phyloP scores from a whole-genome alignment of 2,329 filamentous ascomycete genomes.

The Cercospora sp. region DNA sequence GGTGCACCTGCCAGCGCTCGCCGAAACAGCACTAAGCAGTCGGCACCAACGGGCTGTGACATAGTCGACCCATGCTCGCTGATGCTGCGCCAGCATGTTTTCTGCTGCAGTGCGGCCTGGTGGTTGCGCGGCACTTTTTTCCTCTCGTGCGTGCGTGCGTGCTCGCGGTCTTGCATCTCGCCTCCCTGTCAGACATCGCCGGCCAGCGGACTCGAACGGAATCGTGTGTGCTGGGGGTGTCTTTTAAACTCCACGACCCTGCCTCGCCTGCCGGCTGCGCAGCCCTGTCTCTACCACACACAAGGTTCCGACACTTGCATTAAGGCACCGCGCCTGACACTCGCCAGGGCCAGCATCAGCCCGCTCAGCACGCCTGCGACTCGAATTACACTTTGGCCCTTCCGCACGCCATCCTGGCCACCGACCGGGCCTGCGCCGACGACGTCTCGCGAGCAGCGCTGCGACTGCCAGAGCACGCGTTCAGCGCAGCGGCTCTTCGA shows the following conservation, averaged over 20 bases:
- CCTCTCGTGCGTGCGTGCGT: neutral
- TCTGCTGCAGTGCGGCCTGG: slow-evolving; percentile 2
- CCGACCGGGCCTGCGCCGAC: neutral
- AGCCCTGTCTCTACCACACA: slow-evolving; percentile 16
- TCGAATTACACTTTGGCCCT: slow-evolving; percentile 10
- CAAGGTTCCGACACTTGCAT: slow-evolving; percentile 13
- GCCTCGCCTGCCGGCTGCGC: slow-evolving; percentile 14
- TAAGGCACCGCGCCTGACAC: slow-evolving; percentile 8
- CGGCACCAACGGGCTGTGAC: slow-evolving; percentile 8
- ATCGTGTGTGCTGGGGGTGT: neutral
- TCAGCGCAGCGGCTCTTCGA: slow-evolving; percentile 9
- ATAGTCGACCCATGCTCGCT: slow-evolving; percentile 9
- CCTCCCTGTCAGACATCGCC: neutral
- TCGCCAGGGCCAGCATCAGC: slow-evolving; percentile 4
- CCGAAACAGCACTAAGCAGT: slow-evolving; percentile 6
- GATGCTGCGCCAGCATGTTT: neutral
- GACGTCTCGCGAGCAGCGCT: neutral
- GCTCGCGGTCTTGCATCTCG: neutral
- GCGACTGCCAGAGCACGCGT: neutral
- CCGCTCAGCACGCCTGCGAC: neutral
- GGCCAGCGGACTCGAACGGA: neutral
- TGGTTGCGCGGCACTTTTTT: neutral
- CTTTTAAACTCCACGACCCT: slow-evolving; percentile 15
- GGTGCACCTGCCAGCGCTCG: slow-evolving; percentile 9
- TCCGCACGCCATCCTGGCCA: neutral